Conservation (phyloP, 1,284 basidiomycete genomes). For the Trichosporon sp. region DNA sequence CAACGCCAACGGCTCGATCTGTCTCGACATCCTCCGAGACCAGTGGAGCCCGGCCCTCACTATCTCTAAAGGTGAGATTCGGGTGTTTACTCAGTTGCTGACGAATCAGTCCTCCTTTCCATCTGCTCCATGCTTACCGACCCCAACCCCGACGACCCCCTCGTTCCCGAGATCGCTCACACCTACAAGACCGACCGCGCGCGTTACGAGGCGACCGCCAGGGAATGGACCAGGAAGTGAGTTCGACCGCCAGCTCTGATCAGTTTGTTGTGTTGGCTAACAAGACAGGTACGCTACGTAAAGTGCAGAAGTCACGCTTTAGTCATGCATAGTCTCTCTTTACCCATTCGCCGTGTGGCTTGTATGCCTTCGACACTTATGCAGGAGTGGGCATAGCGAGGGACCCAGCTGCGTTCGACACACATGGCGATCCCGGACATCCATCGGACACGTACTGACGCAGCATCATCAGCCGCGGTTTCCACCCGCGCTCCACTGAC, state of each 20-base stretch:
- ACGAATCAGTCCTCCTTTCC: slow-evolving; percentile 74
- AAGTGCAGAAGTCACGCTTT: slow-evolving; percentile 12
- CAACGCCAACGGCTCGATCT: slow-evolving; percentile 85
- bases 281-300: slow-evolving; percentile 43
- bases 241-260: slow-evolving; percentile 18
- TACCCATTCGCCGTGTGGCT: slow-evolving; percentile 2
- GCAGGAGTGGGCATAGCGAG: neutral
- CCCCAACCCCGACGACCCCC: slow-evolving; percentile 93
- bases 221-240: slow-evolving; percentile 97
- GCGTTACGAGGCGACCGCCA: slow-evolving; percentile 89
- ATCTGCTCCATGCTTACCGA: slow-evolving; percentile 97
- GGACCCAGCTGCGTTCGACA: neutral
- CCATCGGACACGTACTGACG: neutral
- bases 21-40: slow-evolving; percentile 94
- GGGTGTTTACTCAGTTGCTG: neutral
- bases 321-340: slow-evolving; percentile 25
- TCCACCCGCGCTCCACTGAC: neutral
- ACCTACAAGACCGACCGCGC: slow-evolving; percentile 93
- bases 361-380: slow-evolving; percentile 19
- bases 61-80: slow-evolving; percentile 85
- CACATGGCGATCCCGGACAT: neutral
- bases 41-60: slow-evolving; percentile 98
- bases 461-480: neutral
- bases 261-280: neutral
- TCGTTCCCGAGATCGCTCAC: slow-evolving; percentile 63